Evolutionary conservation across 441 rosid species (phyloP), one percentile per base, ranked within the genome.

Genomic region (Omphalea diandra): DNA sequence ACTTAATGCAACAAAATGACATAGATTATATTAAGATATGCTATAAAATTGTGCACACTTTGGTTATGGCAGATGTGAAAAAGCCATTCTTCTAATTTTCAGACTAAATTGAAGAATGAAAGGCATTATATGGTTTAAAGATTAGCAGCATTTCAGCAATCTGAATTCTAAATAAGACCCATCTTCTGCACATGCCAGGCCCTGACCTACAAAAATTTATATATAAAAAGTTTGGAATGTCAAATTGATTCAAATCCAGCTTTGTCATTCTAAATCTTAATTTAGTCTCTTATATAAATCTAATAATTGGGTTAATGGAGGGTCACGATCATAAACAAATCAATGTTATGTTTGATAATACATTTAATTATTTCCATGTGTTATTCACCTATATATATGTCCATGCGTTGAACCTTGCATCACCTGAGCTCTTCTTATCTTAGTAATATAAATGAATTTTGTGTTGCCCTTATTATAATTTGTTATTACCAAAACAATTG

Each of bases 271-370:
- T n/a, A n/a, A n/a, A n/a, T n/a, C n/a, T n/a, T n/a, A n/a, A n/a
- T n/a, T n/a, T 65, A 33, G 20, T 20, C 4, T 17, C 10, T 0
- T 26, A 46, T 46, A 14, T 36, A 46, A 40, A 40, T 70, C 31
- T 60, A 73, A 52, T 67, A 60, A 67, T 66, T 52, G 47, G 57
- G 66, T 65, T 58, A 65, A 65, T 72, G 65, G 67, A 49, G 38
- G 53, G 38, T 60, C 67, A 49, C 47, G 22, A 17, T 31, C 55
- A 20, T 26, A 18, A 24, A 69, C n/a, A 71, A 63, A 54, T 31
- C 8, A 44, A 64, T 22, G 1, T 9, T 33, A 43, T 5, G 33
- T 44, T 27, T 44, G 32, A 56, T 43, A 8, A 15, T 17, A 7
- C 18, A 15, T 17, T 57, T 31, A 35, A 47, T 43, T 36, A 35